phyloP scores from a whole-genome alignment of 768 basidiomycete species.

The Gloeostereum incarnatum region DNA sequence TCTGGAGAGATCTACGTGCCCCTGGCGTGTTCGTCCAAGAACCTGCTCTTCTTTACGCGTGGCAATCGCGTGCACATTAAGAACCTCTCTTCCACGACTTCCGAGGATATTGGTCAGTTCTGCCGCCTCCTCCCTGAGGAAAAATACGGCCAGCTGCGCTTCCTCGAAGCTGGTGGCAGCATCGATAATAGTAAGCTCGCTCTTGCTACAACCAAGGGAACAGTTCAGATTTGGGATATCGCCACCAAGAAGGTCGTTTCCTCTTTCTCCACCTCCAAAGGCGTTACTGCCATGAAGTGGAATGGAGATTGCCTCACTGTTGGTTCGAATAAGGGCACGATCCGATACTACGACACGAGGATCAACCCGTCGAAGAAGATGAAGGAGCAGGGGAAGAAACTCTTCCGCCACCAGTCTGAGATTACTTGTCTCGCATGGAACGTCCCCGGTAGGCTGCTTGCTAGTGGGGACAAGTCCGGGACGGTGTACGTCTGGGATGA shows the following conservation, averaged over 20 bases:
- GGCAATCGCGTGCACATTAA: conserved; percentile 48
- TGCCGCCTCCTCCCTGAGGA: conserved; percentile 42
- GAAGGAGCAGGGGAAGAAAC: conserved; percentile 55
- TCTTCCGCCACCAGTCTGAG: conserved; percentile 58
- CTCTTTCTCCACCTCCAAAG: conserved; percentile 43
- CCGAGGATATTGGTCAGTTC: conserved; percentile 35
- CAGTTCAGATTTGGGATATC: conserved; percentile 69
- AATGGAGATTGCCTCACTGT: conserved; percentile 54
- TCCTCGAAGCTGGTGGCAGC: conserved; percentile 28
- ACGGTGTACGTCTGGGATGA: conserved; percentile 73
- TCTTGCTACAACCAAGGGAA: conserved; percentile 50
- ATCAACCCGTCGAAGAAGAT: conserved; percentile 27
- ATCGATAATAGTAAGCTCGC: conserved; percentile 38
- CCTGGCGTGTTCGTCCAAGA: conserved; percentile 31
- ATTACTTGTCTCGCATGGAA: conserved; percentile 65
- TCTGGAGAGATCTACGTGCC: conserved; percentile 11
- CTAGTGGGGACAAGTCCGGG: conserved; percentile 72
- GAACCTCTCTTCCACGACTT: conserved; percentile 21
- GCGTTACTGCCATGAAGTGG: conserved; percentile 60
- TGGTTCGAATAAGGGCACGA: conserved; percentile 59
- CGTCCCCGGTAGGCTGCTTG: conserved; percentile 53
- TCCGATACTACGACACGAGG: conserved; percentile 68
- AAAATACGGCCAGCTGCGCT: conserved; percentile 31
- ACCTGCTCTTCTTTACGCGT: conserved; percentile 39
- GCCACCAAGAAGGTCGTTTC: conserved; percentile 43